Evolutionary conservation across 2,329 filamentous ascomycete genomes (phyloP), one percentile per base, ranked within the genome.

Genomic region (Coleophoma crateriformis): DNA sequence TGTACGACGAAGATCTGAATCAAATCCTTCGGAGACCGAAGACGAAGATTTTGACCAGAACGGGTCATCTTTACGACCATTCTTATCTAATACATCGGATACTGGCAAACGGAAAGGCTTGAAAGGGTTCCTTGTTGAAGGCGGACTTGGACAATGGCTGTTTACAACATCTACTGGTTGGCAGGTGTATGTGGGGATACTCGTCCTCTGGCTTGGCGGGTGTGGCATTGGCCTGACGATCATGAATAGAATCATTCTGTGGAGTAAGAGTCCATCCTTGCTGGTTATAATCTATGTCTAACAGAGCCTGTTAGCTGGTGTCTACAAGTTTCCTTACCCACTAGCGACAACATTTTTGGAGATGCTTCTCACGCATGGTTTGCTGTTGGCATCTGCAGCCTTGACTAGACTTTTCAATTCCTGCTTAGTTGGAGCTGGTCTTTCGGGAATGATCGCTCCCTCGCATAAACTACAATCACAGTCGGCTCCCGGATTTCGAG

Each of bases 251-350:
- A 75, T 77, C 54, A 73, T 77, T 51, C 62, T 77, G 51, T 67
- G 69, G 64, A 76, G 68, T 65, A 63, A 49, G 65, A 64, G 60
- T 52, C 56, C 62, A 37, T 48, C 56, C 27, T 27, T 27, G 8
- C 27, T 27, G 27, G 7, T 7, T 2, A 27, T 27, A 27, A 7
- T 27, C 6, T 4, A 27, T 27, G 8, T 27, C 27, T 27, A 27
- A 27, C 27, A 27, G 27, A 27, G 8, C 27, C 27, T 10, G 57
- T 53, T 63, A 68, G 67, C 71, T 50, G 73, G 73, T 46, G 68
- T 73, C 27, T 75, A 66, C 58, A 77, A 73, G 56, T 78, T 79
- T 52, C 72, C 72, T 1, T 79, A 76, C 52, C 76, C 76, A 13
- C 63, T 79, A 32, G 72, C 74, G 8, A 68, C 71, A 46, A 77